Conservation (phyloP, 1,284 basidiomycete genomes). For the Ceratobasidium sp. region DNA sequence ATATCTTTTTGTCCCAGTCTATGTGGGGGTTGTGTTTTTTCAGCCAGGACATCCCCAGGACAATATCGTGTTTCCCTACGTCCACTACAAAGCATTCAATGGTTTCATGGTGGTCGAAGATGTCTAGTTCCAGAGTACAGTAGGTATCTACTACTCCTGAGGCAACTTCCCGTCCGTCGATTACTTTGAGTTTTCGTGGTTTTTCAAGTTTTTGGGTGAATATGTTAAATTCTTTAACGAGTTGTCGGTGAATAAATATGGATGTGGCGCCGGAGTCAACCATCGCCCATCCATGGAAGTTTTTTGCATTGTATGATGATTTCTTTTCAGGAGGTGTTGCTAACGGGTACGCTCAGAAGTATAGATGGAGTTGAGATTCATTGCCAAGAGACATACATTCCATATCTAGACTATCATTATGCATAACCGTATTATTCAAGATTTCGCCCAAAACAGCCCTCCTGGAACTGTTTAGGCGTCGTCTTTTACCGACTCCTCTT, state of each 20-base stretch:
- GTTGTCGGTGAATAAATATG: background rate
- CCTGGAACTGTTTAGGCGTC: no score
- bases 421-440: no score
- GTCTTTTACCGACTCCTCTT: no score
- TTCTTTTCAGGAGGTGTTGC: background rate
- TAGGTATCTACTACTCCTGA: background rate
- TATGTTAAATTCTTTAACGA: background rate
- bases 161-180: background rate
- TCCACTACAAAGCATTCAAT: background rate
- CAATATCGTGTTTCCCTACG: conserved; percentile 18
- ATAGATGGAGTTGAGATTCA: background rate
- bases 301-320: background rate
- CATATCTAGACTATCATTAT: no score
- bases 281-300: background rate
- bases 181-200: background rate
- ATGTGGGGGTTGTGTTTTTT: conserved; percentile 41
- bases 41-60: conserved; percentile 46
- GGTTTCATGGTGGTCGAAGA: background rate
- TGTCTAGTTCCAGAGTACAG: background rate
- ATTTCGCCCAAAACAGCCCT: no score
- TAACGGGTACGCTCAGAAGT: background rate
- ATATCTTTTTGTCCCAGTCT: conserved; percentile 28
- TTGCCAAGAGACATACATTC: background rate
- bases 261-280: background rate
- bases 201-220: background rate